Evolutionary conservation across 108 stramenopile species (phyloP), one percentile per base, ranked within the genome.

Genomic region (Schizochytrium sp.): DNA sequence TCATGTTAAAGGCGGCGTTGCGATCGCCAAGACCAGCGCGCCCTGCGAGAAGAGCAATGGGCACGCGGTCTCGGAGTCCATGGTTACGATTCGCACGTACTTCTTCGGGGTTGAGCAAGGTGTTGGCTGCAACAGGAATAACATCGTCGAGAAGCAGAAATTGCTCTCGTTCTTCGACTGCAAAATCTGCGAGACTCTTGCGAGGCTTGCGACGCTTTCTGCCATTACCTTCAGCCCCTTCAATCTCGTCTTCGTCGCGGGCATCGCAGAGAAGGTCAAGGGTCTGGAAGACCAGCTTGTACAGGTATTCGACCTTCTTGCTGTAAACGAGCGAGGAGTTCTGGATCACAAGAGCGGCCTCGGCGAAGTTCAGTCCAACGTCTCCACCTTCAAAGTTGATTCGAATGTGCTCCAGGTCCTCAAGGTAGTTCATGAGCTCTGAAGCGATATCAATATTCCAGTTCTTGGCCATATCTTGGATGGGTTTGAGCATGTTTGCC

Each of bases 381-480:
- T 91, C 90, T 49, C 91, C 90, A n/a, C 90, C 91, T 40, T 95
- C 91, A 44, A 91, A 38, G 72, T 89, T 87, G 89, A 94, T 92
- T 56, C 90, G 87, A 59, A 92, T 90, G 53, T 10, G n/a, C 17
- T 92, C 93, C 7, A 96, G 91, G 64, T 95, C 95, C 4, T 95
- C 93, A 5, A 96, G 92, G 89, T 94, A 95, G 87, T 94, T 94
- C 50, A 93, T 94, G 61, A 96, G 92, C 92, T 95, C 97, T 12
- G 96, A 93, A 5, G 97, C 97, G 90, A 99, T 96, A 89, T 98
- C 96, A 47, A 99, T 95, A 88, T 98, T 97, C 95, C 97, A 99
- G 91, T 98, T 98, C 17, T 92, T 90, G 12, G 97, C 96, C 46
- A 99, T 91, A 88, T 99, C 97, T 59, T 95, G 95, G n/a, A 98